Base-by-base conservation (phyloP, 106 monocot genomes). In the Dendrobium chrysotoxum region DNA sequence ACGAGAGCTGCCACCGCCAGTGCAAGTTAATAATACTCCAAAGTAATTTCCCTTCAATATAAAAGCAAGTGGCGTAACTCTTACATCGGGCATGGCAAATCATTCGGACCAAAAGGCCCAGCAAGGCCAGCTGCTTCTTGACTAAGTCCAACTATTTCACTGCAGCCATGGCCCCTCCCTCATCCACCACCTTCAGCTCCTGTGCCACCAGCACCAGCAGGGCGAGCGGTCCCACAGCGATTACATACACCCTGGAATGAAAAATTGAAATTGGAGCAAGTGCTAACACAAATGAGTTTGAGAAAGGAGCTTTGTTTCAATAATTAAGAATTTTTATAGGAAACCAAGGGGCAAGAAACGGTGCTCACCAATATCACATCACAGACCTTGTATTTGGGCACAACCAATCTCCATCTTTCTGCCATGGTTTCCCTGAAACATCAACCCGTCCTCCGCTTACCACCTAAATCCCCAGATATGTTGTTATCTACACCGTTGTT, bases 311-410 rank as follows among this genome's bases (percentile, higher is more conserved):
- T 30, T 20, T n/a, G 35, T 55, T 58, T 50, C 26, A 68, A 30
- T 18, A 42, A 20, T 77, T 13, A 61, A 76, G 21, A 12, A 39
- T 79, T 28, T 45, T 45, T 26, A 58, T 21, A 47, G 17, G 79
- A 35, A 35, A 2, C 35, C 35, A 74, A 81, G 79, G 86, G 79
- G 76, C 77, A 82, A 82, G 93, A 88, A 85, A 88, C 71, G 86
- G 89, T 86, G 91, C 99, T 99, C 99, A 99, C 99, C 99, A 84
- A 99, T 92, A 76, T 94, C 89, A 93, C 83, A 86, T 77, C 89
- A 99, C 99, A 95, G 99, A 95, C 99, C 99, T 99, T 95, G 95
- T 91, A 99, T 99, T 99, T 87, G 95, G 99, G 80, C 99, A 99
- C 53, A 83, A 79, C 99, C 99, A 99, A 57, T 99, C 99, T 81